Percentiles rank a stretch among this genome's conserved stretches.
Conservation (phyloP, 371 early-diverging fungal species). For the Mucor plumbeus region DNA sequence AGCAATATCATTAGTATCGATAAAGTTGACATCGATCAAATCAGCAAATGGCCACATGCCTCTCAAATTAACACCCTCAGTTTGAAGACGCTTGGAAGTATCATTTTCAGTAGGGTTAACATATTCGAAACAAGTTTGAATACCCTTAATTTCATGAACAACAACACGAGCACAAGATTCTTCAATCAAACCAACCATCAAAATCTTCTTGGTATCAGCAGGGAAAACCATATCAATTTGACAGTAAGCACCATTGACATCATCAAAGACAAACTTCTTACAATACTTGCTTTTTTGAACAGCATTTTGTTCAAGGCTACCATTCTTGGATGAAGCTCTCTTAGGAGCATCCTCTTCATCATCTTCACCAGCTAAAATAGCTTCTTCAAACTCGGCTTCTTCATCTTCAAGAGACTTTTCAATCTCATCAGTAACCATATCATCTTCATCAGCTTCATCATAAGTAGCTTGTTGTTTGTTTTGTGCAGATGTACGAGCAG, state of each 20-base stretch:
- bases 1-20: constrained; percentile 97
- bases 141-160: constrained; percentile 87
- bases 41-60: constrained; percentile 88
- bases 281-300: constrained; percentile 66
- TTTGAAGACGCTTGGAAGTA: constrained; percentile 72
- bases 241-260: constrained; percentile 72
- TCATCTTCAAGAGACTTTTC: constrained; percentile 58
- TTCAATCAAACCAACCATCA: constrained; percentile 92
- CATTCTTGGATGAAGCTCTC: constrained; percentile 24
- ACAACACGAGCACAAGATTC: constrained; percentile 68
- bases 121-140: constrained; percentile 79
- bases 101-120: constrained; percentile 81
- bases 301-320: constrained; percentile 35
- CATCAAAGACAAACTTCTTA: constrained; percentile 74
- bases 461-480: constrained; percentile 74
- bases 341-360: constrained; percentile 63
- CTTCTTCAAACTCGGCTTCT: constrained; percentile 61
- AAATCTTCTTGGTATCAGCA: constrained; percentile 88
- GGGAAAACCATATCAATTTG: constrained; percentile 86
- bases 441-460: constrained; percentile 73
- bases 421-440: constrained; percentile 56
- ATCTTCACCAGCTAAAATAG: constrained; percentile 54
- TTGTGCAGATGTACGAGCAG: constrained; percentile 58
- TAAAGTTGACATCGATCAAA: constrained; percentile 83
- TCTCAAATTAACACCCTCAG: constrained; percentile 91